Conservation (phyloP, 257 asterid species). For the Nicotiana tabacum region DNA sequence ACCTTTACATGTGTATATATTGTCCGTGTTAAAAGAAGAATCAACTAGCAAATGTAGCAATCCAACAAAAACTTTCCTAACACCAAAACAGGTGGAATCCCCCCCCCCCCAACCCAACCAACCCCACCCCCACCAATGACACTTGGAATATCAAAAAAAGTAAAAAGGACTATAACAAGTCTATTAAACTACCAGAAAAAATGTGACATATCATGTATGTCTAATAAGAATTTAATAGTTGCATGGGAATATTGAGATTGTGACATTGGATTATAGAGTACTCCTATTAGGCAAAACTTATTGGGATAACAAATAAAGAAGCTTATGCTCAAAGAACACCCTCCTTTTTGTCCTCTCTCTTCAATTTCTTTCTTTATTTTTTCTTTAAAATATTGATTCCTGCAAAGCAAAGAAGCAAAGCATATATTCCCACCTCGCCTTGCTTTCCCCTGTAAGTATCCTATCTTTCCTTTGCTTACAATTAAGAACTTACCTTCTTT, state of each 20-base stretch:
- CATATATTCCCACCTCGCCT: conserved; percentile 44
- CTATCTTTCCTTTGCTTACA: conserved; percentile 84
- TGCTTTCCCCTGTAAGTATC: conserved; percentile 59
- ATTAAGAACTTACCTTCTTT: conserved; percentile 40
- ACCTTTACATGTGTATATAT: not conserved
- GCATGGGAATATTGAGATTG: conserved; percentile 10
- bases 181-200: not conserved
- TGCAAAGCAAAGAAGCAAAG: conserved; percentile 59
- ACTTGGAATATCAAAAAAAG: not conserved
- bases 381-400: not conserved
- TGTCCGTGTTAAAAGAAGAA: not conserved
- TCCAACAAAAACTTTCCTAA: not conserved
- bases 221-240: not conserved
- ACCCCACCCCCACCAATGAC: not conserved
- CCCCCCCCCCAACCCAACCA: not conserved
- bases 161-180: not conserved
- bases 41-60: not conserved
- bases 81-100: not conserved
- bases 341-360: not conserved
- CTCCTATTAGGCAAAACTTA: not conserved
- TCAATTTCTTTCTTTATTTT: not conserved
- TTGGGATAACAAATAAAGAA: not conserved
- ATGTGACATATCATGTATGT: not conserved
- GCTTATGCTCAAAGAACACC: not conserved
- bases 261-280: not conserved